These are phyloP conservation scores for Solanum chacoense DNA, from an alignment of 305 asterid species.

Conservation along the genomic window DNA sequence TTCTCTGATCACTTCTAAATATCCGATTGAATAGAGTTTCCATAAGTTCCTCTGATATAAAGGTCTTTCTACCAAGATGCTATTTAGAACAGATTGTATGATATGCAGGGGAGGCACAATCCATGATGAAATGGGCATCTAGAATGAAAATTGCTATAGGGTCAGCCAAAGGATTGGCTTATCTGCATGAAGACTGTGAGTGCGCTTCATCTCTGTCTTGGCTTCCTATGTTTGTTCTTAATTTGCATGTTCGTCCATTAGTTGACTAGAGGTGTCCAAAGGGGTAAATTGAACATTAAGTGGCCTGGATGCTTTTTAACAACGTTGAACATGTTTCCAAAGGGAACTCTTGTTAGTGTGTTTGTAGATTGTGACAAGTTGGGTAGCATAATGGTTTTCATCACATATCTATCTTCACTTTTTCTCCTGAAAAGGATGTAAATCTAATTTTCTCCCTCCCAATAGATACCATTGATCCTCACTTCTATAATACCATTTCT, in stretches of 20 bases:
- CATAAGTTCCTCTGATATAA: background rate
- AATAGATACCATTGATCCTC: background rate
- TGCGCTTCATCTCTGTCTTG: background rate
- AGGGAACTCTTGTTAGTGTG: background rate
- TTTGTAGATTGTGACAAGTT: background rate
- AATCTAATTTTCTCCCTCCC: background rate
- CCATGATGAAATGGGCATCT: constrained; percentile 11
- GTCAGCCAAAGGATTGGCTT: constrained; percentile 17
- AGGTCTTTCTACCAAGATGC: background rate
- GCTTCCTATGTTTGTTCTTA: background rate
- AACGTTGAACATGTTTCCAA: background rate
- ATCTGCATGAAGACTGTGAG: constrained; percentile 19
- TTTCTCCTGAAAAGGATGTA: background rate
- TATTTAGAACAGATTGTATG: background rate
- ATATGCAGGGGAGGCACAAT: constrained; percentile 3
- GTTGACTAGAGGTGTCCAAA: background rate
- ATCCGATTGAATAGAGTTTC: background rate
- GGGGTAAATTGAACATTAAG: background rate
- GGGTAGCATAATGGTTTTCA: background rate
- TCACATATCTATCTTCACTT: background rate
- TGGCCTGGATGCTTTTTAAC: background rate
- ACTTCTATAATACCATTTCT: background rate
- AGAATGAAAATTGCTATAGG: constrained; percentile 14
- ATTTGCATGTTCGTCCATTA: background rate
- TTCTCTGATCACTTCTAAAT: background rate